phyloP scores from a whole-genome alignment of 441 rosid species.

The Hypseocharis bilobata region DNA sequence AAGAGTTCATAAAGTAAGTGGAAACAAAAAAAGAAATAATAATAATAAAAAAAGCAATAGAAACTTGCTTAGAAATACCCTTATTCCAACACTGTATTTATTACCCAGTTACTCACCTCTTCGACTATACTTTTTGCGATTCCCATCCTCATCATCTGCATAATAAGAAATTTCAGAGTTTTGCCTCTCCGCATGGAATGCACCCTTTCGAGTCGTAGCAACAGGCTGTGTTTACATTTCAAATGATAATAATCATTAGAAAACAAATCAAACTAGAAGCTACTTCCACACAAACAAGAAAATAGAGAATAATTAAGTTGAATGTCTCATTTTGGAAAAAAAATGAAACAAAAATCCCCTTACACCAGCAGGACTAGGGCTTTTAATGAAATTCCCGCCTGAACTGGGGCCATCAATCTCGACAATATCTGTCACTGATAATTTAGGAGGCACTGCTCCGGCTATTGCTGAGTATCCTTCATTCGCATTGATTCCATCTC shows the following conservation, averaged over 20 bases:
- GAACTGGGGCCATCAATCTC: slow-evolving; percentile 81
- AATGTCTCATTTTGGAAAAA: slow-evolving; percentile 9
- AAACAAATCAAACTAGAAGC: neutral
- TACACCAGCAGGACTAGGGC: slow-evolving; percentile 69
- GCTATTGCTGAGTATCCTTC: slow-evolving; percentile 39
- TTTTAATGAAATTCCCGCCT: slow-evolving; percentile 54
- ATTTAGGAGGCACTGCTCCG: slow-evolving; percentile 38
- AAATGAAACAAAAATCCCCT: no score
- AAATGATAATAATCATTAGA: slow-evolving; percentile 8
- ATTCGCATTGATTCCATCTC: slow-evolving; percentile 34
- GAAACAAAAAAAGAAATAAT: no score
- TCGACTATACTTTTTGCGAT: slow-evolving; percentile 65
- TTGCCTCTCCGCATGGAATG: slow-evolving; percentile 57
- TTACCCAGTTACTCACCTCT: slow-evolving; percentile 45
- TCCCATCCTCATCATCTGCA: slow-evolving; percentile 92
- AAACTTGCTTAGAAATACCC: neutral
- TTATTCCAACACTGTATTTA: neutral
- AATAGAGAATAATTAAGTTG: neutral
- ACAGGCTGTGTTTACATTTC: slow-evolving; percentile 44
- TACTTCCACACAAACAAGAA: neutral
- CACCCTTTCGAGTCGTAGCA: slow-evolving; percentile 79
- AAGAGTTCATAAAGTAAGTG: neutral
- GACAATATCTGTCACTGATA: slow-evolving; percentile 60
- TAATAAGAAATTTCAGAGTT: slow-evolving; percentile 66
- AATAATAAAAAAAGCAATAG: neutral